phyloP scores from a whole-genome alignment of 768 basidiomycete genomes.

The Tricholoma flavovirens region DNA sequence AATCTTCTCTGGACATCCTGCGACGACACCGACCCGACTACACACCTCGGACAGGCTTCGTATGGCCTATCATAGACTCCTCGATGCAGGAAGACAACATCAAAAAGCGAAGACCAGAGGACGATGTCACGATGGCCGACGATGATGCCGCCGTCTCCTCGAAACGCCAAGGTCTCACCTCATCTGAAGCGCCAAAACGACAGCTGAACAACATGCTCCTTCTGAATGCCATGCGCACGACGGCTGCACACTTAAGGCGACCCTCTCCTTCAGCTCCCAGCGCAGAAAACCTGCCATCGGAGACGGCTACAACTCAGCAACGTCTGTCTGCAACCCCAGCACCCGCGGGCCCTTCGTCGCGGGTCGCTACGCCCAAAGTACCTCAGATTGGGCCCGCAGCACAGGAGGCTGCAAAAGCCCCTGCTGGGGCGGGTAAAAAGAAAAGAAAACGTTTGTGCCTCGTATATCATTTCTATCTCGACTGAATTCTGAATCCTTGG shows the following conservation, averaged over 20 bases:
- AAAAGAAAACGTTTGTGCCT: slow-evolving; percentile 65
- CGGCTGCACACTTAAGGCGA: slow-evolving; percentile 62
- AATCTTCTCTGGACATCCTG: slow-evolving; percentile 70
- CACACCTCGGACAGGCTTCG: slow-evolving; percentile 77
- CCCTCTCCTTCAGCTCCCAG: slow-evolving; percentile 37
- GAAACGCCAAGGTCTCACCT: slow-evolving; percentile 18
- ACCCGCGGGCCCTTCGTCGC: slow-evolving; percentile 27
- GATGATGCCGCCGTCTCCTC: slow-evolving; percentile 14
- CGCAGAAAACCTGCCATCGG: slow-evolving; percentile 23
- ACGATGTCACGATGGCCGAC: slow-evolving; percentile 14
- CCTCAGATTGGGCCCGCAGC: slow-evolving; percentile 27
- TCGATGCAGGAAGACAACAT: slow-evolving; percentile 33
- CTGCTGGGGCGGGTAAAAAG: slow-evolving; percentile 55
- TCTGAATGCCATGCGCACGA: slow-evolving; percentile 74
- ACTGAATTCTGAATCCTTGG: slow-evolving; percentile 3
- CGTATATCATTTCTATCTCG: background rate
- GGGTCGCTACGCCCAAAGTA: slow-evolving; percentile 27
- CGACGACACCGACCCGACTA: slow-evolving; percentile 74
- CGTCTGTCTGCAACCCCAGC: slow-evolving; percentile 38
- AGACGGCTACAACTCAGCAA: slow-evolving; percentile 27
- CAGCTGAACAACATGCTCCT: slow-evolving; percentile 66
- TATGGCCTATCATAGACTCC: slow-evolving; percentile 75
- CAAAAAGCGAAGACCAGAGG: slow-evolving; percentile 34
- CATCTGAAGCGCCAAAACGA: slow-evolving; percentile 37
- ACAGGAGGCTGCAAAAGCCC: slow-evolving; percentile 45